Base-by-base conservation (phyloP, 2,329 filamentous ascomycete genomes). In the Lasiodiplodia theobromae region DNA sequence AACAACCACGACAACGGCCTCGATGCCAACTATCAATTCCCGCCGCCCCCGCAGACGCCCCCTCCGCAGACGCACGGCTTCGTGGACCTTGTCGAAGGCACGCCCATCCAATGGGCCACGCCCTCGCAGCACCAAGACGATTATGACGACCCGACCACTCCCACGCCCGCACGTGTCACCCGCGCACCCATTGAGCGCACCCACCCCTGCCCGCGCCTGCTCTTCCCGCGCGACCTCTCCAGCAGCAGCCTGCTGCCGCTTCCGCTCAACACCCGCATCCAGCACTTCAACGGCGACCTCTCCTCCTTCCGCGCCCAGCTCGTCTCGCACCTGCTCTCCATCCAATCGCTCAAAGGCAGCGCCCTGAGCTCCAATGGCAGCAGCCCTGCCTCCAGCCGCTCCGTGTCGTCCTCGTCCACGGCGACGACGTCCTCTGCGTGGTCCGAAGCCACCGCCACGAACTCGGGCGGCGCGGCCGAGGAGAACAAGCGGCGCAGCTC, bases 301-400 rank as follows among this genome's bases (percentile, higher is more conserved):
- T 72, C 73, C 1, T 67, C 71, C 11, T 79, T 80, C 63, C 54
- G 70, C 10, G 40, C 38, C 64, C 75, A 79, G 74, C 64, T 79
- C 12, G 69, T 73, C 34, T 57, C 58, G 11, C 78, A 80, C 60
- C 69, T 78, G 8, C 69, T 70, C 3, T 71, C 72, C 31, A 74
- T 79, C 2, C 73, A 71, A 2, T 58, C 71, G 8, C 70, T 78
- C 38, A 76, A 75, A 49, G 12, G 40, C 21, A 23, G 16, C 44
- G 23, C 25, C 4, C 7, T 34, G 31, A 34, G 31, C 57, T 65
- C 71, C 5, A 68, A 53, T 34, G 31, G 31, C 31, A 34, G 31
- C 5, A 67, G 74, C 2, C 58, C 54, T 6, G 53, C 69, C 14
- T 54, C 64, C 31, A 44, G 40, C 12, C 64, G 64, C 64, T 31